These are phyloP conservation scores for Sporothrix variecibatus DNA, from an alignment of 2,329 filamentous ascomycete species.

Conservation along the genomic window DNA sequence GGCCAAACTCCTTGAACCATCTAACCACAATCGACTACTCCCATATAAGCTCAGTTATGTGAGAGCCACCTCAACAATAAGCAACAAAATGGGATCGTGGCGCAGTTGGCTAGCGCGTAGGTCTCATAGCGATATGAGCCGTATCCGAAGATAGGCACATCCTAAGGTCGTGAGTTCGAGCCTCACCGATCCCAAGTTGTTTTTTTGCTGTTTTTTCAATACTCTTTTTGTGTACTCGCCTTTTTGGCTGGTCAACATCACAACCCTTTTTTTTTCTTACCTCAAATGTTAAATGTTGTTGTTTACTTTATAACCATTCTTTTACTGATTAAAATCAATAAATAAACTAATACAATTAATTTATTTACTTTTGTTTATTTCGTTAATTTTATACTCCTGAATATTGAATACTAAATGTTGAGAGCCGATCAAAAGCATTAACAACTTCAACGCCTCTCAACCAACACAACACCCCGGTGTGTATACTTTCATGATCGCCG, in stretches of 20 bases:
- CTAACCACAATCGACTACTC: background rate
- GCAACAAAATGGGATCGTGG: slow-evolving; percentile 17
- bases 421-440: background rate
- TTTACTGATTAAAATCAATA: background rate
- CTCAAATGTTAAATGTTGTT: background rate
- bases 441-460: background rate
- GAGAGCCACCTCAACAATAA: background rate
- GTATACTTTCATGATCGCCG: background rate
- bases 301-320: background rate
- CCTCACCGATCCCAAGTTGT: slow-evolving; percentile 30
- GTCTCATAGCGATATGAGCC: slow-evolving; percentile 22
- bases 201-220: slow-evolving; percentile 14
- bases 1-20: too few relatives aligned
- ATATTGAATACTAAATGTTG: background rate
- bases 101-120: slow-evolving; percentile 24
- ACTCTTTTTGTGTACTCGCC: background rate
- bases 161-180: slow-evolving; percentile 33
- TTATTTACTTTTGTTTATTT: background rate
- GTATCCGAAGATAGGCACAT: slow-evolving; percentile 23
- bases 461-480: background rate
- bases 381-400: background rate
- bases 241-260: background rate
- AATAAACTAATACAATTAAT: too few relatives aligned
- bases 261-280: background rate
- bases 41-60: background rate